Evolutionary conservation across 192 early-diverging fungal species (phyloP), one percentile per base, ranked within the genome.

Genomic region (Coemansia sp.): DNA sequence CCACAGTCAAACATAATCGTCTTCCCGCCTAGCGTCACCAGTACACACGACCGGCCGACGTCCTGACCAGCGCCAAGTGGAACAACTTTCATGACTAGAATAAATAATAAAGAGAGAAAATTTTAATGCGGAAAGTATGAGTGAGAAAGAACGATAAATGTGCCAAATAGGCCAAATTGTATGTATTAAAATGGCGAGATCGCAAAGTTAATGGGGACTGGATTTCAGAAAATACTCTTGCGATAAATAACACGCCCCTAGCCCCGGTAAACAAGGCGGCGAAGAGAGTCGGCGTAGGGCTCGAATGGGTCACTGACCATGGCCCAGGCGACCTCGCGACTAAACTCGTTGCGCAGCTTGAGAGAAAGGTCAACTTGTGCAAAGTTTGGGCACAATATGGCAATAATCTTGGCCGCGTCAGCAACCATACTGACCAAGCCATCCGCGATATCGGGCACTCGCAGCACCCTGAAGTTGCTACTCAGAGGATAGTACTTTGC

Each of bases 1-100:
- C 93, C 93, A 77, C 93, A 95, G 78, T 95, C 93, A 76, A 95
- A 88, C 92, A 95, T 94, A n/a, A 95, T 89, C 63, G 91, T 92
- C 78, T 91, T 92, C 30, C 88, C 87, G 40, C 89, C 89, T 13
- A 95, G 77, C 10, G 90, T 89, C 62, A 92, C 88, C 47, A 95
- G 83, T 72, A 95, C 87, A 52, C 93, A 95, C 53, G 89, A 91
- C 74, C 93, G 78, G 4, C 93, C 93, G 8, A 95, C 93, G 68
- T 95, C 95, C 82, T 97, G 95, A 17, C 95, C 95, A 58, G 89
- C 88, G 23, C 88, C 89, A 30, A 91, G 78, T 3, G 88, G 88
- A 38, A 89, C 84, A 9, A 89, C 70, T 17, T 84, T 82, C 73
- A 90, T 88, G 53, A 8, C 52, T 55, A 10, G 49, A 47, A 16